Evolutionary conservation across 208 protist genomes (phyloP).

Genomic region (Novymonas esmeraldas): DNA sequence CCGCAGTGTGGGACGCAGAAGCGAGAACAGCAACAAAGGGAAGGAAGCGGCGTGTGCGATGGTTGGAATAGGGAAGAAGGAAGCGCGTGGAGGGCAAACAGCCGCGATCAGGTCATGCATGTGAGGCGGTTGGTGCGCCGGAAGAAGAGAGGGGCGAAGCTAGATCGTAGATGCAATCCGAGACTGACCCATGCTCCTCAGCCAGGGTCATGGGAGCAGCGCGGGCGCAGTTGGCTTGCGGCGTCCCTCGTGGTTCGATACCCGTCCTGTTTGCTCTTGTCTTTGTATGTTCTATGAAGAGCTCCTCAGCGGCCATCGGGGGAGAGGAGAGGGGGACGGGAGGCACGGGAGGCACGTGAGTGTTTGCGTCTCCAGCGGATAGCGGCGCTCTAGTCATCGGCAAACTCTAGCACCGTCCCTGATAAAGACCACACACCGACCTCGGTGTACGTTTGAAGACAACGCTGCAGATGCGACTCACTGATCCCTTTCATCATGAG

Average conservation of each 20-base stretch:
- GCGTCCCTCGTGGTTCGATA: background rate
- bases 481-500: conserved; percentile 84
- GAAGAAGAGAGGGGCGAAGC: too few relatives aligned
- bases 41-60: too few relatives aligned
- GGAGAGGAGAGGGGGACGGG: background rate
- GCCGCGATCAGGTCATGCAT: too few relatives aligned
- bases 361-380: conserved; percentile 2
- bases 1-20: too few relatives aligned
- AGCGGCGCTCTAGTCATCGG: conserved; percentile 36
- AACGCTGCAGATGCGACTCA: conserved; percentile 80
- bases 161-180: too few relatives aligned
- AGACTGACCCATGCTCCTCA: too few relatives aligned
- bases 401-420: conserved; percentile 77
- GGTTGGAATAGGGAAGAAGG: background rate
- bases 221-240: too few relatives aligned
- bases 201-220: too few relatives aligned
- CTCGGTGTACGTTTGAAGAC: conserved; percentile 77
- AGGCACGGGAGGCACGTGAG: conserved; percentile 11
- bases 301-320: background rate
- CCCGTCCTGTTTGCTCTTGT: background rate
- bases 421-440: conserved; percentile 82
- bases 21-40: background rate
- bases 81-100: conserved; percentile 3
- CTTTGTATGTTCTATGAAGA: background rate
- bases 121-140: too few relatives aligned